Percentiles rank a stretch among this genome's conserved stretches.
Conservation (phyloP, 768 basidiomycete species). For the Fistulinella prunicolor region DNA sequence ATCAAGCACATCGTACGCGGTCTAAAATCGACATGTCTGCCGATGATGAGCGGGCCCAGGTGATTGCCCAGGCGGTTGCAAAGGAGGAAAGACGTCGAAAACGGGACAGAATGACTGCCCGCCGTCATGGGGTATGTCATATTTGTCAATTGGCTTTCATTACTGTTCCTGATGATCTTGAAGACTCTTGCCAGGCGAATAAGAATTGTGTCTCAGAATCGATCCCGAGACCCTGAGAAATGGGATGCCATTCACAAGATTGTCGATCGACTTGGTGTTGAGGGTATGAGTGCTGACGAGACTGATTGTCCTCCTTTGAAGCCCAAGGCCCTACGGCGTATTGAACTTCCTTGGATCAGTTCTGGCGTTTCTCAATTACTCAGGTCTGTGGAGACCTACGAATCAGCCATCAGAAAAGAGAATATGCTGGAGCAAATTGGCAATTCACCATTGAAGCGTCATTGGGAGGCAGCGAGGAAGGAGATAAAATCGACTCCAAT, state of each 20-base stretch:
- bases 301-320: neutral
- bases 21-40: neutral
- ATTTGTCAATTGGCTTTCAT: too few relatives aligned
- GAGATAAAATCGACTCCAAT: neutral
- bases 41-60: neutral
- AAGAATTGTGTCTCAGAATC: neutral
- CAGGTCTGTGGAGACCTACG: neutral
- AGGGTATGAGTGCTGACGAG: slow-evolving; percentile 11
- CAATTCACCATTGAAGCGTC: neutral
- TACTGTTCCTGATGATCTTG: neutral
- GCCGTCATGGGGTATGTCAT: neutral
- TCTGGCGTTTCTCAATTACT: neutral
- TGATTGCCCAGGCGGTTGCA: neutral
- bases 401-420: neutral
- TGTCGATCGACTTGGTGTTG: neutral
- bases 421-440: slow-evolving; percentile 1
- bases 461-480: neutral
- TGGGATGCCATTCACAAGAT: neutral
- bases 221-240: neutral
- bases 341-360: neutral
- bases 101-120: neutral
- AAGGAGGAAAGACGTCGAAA: neutral
- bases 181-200: neutral
- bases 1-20: neutral
- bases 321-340: neutral